A percentile compares a stretch with the other conserved stretches of the same genome.
Evolutionary conservation across 805 yeast genomes (phyloP).

Genomic region (Candida montana): DNA sequence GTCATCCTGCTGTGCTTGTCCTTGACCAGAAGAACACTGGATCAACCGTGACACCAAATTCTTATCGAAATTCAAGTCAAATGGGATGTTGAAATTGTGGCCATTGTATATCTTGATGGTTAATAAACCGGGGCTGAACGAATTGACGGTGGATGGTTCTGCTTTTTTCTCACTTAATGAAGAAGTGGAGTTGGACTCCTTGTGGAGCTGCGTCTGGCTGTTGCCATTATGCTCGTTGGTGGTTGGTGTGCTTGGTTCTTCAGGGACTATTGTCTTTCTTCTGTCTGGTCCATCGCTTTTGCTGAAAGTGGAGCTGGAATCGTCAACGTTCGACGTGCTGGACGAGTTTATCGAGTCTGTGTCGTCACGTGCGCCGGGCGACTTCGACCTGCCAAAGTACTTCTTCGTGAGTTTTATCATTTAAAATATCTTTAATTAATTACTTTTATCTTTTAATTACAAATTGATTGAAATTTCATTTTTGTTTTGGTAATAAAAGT

Average conservation of each 20-base stretch:
- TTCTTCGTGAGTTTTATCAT: constrained; percentile 39
- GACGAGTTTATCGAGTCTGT: constrained; percentile 6
- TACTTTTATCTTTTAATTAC: too few relatives aligned
- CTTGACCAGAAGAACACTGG: constrained; percentile 40
- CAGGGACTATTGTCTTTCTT: constrained; percentile 10
- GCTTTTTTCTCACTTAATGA: constrained; percentile 2
- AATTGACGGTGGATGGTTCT: constrained; percentile 6
- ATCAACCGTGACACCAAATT: constrained; percentile 61
- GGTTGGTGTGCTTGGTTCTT: not conserved
- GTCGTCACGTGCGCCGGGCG: constrained; percentile 17
- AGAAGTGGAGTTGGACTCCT: not conserved
- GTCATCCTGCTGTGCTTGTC: constrained; percentile 14
- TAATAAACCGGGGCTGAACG: constrained; percentile 60
- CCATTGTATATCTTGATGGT: constrained; percentile 76
- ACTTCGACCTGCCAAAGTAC: constrained; percentile 23
- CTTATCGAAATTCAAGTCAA: constrained; percentile 59
- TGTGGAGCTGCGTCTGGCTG: not conserved
- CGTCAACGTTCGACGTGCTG: constrained; percentile 3
- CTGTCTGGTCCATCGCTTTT: constrained; percentile 3
- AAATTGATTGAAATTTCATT: too few relatives aligned
- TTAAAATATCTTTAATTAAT: not conserved
- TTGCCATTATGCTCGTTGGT: not conserved
- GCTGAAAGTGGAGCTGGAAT: not conserved
- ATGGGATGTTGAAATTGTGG: constrained; percentile 62
- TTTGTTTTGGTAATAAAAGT: not conserved